Evolutionary conservation across 2,329 filamentous ascomycete genomes (phyloP).

Genomic region (Verticillium nonalfalfae): DNA sequence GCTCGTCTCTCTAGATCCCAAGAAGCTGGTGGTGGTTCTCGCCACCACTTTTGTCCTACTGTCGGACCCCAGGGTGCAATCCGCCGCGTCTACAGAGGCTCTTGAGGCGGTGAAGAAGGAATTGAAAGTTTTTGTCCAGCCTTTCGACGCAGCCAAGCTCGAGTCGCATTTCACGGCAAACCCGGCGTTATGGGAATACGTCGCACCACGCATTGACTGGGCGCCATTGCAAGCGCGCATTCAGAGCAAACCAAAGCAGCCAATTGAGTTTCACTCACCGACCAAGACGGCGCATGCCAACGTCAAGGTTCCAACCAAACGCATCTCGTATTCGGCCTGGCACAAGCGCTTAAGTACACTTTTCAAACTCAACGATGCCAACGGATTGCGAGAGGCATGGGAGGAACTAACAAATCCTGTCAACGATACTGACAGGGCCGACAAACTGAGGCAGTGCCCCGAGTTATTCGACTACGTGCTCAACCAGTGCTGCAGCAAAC

Average conservation of each 20-base stretch:
- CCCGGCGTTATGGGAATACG: slow-evolving; percentile 5
- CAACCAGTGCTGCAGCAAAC: slow-evolving; percentile 27
- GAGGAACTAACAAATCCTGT: slow-evolving; percentile 20
- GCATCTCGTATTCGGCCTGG: slow-evolving; percentile 7
- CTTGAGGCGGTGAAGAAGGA: slow-evolving; percentile 3
- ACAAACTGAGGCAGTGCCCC: slow-evolving; percentile 22
- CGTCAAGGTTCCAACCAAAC: neutral
- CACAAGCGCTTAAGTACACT: slow-evolving; percentile 6
- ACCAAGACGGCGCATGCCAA: neutral
- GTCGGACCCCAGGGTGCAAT: slow-evolving; percentile 1
- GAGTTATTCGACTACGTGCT: slow-evolving; percentile 33
- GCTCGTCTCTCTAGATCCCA: neutral
- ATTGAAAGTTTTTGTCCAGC: slow-evolving; percentile 6
- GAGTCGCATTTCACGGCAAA: slow-evolving; percentile 3
- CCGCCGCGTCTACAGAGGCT: neutral
- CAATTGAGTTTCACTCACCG: neutral
- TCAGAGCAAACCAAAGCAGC: slow-evolving; percentile 1
- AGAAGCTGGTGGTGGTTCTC: slow-evolving; percentile 2
- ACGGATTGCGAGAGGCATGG: slow-evolving; percentile 17
- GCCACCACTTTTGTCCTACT: slow-evolving; percentile 9
- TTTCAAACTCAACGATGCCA: slow-evolving; percentile 4
- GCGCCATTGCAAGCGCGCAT: slow-evolving; percentile 1
- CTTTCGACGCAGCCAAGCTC: slow-evolving; percentile 5
- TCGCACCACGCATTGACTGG: slow-evolving; percentile 7
- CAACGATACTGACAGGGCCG: slow-evolving; percentile 15